A percentile compares a stretch with the other conserved stretches of the same genome.
These are phyloP conservation scores for Sisymbrium irio DNA, from an alignment of 345 rosid species.

Conservation along the genomic window DNA sequence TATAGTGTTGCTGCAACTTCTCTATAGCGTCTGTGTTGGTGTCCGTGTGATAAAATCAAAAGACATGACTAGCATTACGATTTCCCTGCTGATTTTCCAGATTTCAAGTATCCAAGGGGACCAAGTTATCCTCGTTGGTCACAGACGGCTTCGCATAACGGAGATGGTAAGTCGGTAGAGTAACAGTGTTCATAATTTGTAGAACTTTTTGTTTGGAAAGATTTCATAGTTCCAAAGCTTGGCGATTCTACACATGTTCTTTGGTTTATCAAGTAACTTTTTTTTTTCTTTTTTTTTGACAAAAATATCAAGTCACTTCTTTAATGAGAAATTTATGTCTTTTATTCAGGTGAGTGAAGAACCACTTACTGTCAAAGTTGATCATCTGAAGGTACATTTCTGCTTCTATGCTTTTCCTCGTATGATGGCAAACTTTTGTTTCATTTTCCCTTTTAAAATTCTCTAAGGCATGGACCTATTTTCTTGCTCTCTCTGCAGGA, in stretches of 20 bases:
- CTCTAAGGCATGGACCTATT: neutral
- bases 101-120: conserved; percentile 89
- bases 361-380: conserved; percentile 94
- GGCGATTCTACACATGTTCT: neutral
- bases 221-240: neutral
- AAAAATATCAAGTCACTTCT: too few relatives aligned
- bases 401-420: conserved; percentile 9
- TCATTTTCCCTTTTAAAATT: neutral
- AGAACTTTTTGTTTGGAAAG: neutral
- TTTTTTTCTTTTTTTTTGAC: too few relatives aligned
- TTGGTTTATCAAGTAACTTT: conserved; percentile 28
- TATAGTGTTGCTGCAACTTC: conserved; percentile 28
- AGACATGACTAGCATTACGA: neutral
- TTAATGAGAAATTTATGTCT: conserved; percentile 18
- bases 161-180: conserved; percentile 67
- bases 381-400: conserved; percentile 84
- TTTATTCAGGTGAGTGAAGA: conserved; percentile 73
- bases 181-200: neutral
- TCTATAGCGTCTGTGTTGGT: conserved; percentile 20
- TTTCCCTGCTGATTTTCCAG: conserved; percentile 42
- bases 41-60: neutral
- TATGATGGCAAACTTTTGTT: conserved; percentile 6
- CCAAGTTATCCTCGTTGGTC: conserved; percentile 92
- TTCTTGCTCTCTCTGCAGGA: conserved; percentile 49
- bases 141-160: conserved; percentile 82